Conservation (phyloP, 2,329 filamentous ascomycete species). For the Pseudodiploospora longispora region DNA sequence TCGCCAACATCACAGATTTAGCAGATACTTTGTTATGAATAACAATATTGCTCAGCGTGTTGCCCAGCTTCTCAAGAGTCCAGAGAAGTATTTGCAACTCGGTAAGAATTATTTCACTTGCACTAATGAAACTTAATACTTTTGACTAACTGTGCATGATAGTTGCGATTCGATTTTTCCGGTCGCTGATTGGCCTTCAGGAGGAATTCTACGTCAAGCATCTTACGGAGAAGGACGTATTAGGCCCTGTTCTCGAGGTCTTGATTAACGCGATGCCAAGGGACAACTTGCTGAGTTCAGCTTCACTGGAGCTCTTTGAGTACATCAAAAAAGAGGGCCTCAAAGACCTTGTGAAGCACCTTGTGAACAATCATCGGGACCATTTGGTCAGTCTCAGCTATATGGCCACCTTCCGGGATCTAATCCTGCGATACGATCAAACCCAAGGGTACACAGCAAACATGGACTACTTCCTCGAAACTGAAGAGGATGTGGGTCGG, state of each 20-base stretch:
- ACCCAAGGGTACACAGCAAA: slow-evolving; percentile 59
- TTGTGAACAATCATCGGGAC: slow-evolving; percentile 78
- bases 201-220: slow-evolving; percentile 89
- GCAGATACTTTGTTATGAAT: slow-evolving; percentile 78
- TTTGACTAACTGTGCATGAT: neutral
- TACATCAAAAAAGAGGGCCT: slow-evolving; percentile 76
- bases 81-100: slow-evolving; percentile 87
- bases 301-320: slow-evolving; percentile 89
- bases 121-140: slow-evolving; percentile 9
- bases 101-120: slow-evolving; percentile 42
- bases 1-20: slow-evolving; percentile 76
- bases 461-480: slow-evolving; percentile 65
- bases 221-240: slow-evolving; percentile 70
- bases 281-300: slow-evolving; percentile 89
- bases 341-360: slow-evolving; percentile 72
- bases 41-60: slow-evolving; percentile 73
- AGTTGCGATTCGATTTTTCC: slow-evolving; percentile 92
- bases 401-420: slow-evolving; percentile 72
- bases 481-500: slow-evolving; percentile 49
- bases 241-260: slow-evolving; percentile 78
- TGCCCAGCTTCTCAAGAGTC: slow-evolving; percentile 70
- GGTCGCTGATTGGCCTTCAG: slow-evolving; percentile 73
- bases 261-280: slow-evolving; percentile 79
- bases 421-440: slow-evolving; percentile 73
- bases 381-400: slow-evolving; percentile 69